A percentile compares a stretch with the other conserved stretches of the same genome.
Evolutionary conservation across 148 eudicot genomes (phyloP).

Genomic region (Oxyria digyna): DNA sequence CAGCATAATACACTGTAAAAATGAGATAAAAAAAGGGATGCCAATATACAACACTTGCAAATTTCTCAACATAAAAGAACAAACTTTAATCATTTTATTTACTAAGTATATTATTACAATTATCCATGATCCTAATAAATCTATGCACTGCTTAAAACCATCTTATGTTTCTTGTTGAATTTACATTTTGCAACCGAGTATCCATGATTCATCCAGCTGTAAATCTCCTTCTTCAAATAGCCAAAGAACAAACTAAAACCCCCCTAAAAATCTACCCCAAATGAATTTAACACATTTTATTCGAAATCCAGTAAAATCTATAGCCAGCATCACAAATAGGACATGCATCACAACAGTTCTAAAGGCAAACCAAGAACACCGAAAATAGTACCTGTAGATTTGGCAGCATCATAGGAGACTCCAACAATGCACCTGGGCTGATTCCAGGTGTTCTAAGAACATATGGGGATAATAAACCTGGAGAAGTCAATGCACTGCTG

Average conservation of each 20-base stretch:
- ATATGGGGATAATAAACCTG: constrained; percentile 22
- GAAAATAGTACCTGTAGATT: constrained; percentile 40
- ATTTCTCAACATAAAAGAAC: background rate
- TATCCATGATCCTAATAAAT: background rate
- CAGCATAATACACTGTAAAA: background rate
- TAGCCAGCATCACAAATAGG: background rate
- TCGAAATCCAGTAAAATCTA: background rate
- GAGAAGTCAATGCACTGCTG: constrained; percentile 18
- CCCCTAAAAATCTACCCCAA: background rate
- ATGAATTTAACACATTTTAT: background rate
- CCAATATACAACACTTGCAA: background rate
- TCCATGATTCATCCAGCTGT: background rate
- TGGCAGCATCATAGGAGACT: constrained; percentile 51
- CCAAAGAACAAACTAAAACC: background rate
- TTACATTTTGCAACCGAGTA: background rate
- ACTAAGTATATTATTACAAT: background rate
- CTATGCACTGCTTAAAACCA: background rate
- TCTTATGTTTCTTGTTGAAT: background rate
- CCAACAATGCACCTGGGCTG: constrained; percentile 46
- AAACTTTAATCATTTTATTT: background rate
- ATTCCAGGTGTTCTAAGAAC: constrained; percentile 46
- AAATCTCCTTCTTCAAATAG: background rate
- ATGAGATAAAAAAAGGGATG: background rate
- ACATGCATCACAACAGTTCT: background rate
- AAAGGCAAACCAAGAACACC: background rate